Conservation (phyloP, 163 green algal species). For the Scenedesmus sp. region DNA sequence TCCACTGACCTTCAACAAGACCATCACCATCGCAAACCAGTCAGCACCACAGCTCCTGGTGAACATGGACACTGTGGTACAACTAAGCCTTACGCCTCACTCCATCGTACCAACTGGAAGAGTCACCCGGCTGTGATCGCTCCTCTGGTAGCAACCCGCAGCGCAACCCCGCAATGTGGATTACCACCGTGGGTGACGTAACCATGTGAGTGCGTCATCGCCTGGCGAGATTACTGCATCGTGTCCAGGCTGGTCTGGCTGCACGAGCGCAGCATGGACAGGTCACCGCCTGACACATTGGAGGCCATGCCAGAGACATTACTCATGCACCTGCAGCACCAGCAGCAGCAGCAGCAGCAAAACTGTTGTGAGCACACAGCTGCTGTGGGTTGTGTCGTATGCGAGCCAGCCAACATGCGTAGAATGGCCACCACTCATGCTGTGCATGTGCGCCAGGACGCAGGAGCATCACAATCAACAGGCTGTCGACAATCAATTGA, state of each 20-base stretch:
- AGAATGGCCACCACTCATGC: too few relatives aligned
- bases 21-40: not conserved
- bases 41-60: not conserved
- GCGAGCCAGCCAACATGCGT: too few relatives aligned
- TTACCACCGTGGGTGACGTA: not conserved
- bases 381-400: not conserved
- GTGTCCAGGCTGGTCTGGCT: conserved; percentile 5
- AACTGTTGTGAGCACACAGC: not conserved
- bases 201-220: not conserved
- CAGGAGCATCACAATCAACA: too few relatives aligned
- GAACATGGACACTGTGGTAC: too few relatives aligned
- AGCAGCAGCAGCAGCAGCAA: not conserved
- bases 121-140: too few relatives aligned
- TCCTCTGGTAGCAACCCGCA: too few relatives aligned
- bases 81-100: too few relatives aligned
- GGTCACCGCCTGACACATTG: not conserved
- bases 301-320: not conserved
- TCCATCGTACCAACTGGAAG: too few relatives aligned
- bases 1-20: not conserved
- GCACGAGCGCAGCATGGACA: not conserved
- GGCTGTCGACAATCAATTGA: too few relatives aligned
- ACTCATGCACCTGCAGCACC: not conserved
- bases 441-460: too few relatives aligned
- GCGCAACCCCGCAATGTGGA: not conserved
- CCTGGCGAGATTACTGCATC: not conserved